Percentiles rank a stretch among this genome's conserved stretches.
Conservation (phyloP, 176 grass and related monocot genomes). For the Raddia distichophylla region DNA sequence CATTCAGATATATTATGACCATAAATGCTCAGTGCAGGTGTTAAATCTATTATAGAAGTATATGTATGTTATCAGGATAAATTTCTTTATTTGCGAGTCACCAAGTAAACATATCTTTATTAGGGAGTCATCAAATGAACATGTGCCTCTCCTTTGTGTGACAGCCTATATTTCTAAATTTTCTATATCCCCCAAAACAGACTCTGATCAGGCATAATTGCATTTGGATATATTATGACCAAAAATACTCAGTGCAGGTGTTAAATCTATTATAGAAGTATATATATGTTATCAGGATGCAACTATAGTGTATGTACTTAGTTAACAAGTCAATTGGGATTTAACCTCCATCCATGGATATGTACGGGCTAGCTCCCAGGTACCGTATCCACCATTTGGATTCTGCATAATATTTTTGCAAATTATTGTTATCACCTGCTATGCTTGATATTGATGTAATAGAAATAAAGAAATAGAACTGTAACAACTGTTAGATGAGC, state of each 20-base stretch:
- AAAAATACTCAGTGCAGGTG: background rate
- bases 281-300: no score
- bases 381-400: slow-evolving; percentile 66
- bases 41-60: background rate
- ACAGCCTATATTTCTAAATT: background rate
- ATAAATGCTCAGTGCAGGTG: background rate
- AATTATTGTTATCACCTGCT: slow-evolving; percentile 1
- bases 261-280: background rate
- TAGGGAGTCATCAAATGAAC: no score
- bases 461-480: background rate
- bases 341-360: slow-evolving; percentile 78
- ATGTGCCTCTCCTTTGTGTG: no score
- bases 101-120: no score
- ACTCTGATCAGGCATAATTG: background rate
- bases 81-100: no score
- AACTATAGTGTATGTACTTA: background rate
- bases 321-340: background rate
- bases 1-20: background rate
- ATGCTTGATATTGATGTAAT: background rate
- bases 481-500: slow-evolving; percentile 1
- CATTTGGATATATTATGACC: background rate
- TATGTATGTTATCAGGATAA: no score
- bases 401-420: slow-evolving; percentile 53
- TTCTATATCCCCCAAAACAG: background rate
- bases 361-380: slow-evolving; percentile 70